Evolutionary conservation across 164 flowering plant species (phyloP).

Genomic region (Chimonanthus salicifolius): DNA sequence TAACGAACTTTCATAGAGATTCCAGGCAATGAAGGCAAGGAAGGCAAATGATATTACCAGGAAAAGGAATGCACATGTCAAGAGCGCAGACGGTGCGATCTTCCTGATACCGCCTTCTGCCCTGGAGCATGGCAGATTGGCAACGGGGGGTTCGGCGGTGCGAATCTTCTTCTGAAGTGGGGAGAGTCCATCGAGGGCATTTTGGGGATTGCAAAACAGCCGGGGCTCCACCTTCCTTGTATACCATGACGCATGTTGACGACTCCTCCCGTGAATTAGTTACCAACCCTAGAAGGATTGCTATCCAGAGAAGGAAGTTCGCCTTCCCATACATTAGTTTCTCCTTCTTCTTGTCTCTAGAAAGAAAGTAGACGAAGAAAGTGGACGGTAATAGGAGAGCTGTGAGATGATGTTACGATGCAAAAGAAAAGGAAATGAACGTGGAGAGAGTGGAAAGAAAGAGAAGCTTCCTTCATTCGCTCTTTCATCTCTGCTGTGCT

Average conservation of each 20-base stretch:
- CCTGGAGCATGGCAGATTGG: conserved; percentile 61
- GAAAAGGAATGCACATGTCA: conserved; percentile 78
- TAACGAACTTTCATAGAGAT: too few relatives aligned
- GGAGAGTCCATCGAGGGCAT: conserved; percentile 88
- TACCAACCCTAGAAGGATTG: conserved; percentile 7
- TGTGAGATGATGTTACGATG: too few relatives aligned
- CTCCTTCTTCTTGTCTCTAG: neutral
- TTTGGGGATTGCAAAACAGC: conserved; percentile 90
- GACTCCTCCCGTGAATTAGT: conserved; percentile 41
- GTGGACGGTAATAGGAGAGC: too few relatives aligned
- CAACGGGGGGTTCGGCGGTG: conserved; percentile 38
- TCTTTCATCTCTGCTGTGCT: too few relatives aligned
- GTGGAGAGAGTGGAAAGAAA: too few relatives aligned
- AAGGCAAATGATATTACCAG: conserved; percentile 31
- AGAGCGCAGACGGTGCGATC: conserved; percentile 72
- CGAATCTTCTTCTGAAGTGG: conserved; percentile 22
- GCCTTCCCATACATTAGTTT: neutral
- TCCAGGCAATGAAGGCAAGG: neutral
- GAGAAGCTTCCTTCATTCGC: too few relatives aligned
- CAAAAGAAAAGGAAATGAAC: too few relatives aligned
- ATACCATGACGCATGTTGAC: conserved; percentile 72
- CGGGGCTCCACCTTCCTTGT: conserved; percentile 91
- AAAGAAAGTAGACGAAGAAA: too few relatives aligned
- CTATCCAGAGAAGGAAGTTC: conserved; percentile 6
- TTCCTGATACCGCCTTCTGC: conserved; percentile 48